Percentiles rank a stretch among this genome's conserved stretches.
phyloP scores from a whole-genome alignment of 2,329 filamentous ascomycete species.

The Periconia sp. region DNA sequence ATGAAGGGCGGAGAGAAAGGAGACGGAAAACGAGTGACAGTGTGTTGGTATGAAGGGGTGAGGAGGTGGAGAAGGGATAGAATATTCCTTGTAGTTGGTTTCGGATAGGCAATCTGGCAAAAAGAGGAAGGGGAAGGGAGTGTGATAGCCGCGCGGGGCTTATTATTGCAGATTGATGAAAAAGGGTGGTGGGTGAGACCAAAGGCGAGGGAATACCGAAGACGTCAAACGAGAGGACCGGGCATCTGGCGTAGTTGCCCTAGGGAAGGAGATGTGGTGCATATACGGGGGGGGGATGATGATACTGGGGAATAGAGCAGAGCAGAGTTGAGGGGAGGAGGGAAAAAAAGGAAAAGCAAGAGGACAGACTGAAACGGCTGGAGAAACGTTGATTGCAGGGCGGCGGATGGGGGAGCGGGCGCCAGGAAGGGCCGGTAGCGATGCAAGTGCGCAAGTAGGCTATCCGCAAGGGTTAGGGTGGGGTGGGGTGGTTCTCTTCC shows the following conservation, averaged over 20 bases:
- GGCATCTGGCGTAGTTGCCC: conserved; percentile 22
- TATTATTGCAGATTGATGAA: conserved; percentile 12
- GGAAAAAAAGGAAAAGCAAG: conserved; percentile 7
- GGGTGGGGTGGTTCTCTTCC: conserved; percentile 28
- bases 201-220: conserved; percentile 19
- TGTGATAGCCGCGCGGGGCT: conserved; percentile 16
- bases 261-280: conserved; percentile 22
- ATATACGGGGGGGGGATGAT: conserved; percentile 21
- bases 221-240: conserved; percentile 41
- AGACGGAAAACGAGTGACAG: not conserved
- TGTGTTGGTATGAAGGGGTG: not conserved
- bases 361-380: conserved; percentile 31
- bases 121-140: conserved; percentile 25
- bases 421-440: conserved; percentile 22
- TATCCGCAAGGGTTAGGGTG: conserved; percentile 1
- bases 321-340: not conserved
- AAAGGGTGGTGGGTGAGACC: conserved; percentile 1
- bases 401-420: conserved; percentile 23
- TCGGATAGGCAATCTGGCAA: not conserved
- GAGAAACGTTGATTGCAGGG: conserved; percentile 25
- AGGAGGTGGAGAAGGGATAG: conserved; percentile 10
- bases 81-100: not conserved
- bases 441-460: conserved; percentile 20
- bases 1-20: not conserved
- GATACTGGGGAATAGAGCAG: not conserved